Base-by-base conservation (phyloP, 1,284 basidiomycete species). In the Trametes polyzona region DNA sequence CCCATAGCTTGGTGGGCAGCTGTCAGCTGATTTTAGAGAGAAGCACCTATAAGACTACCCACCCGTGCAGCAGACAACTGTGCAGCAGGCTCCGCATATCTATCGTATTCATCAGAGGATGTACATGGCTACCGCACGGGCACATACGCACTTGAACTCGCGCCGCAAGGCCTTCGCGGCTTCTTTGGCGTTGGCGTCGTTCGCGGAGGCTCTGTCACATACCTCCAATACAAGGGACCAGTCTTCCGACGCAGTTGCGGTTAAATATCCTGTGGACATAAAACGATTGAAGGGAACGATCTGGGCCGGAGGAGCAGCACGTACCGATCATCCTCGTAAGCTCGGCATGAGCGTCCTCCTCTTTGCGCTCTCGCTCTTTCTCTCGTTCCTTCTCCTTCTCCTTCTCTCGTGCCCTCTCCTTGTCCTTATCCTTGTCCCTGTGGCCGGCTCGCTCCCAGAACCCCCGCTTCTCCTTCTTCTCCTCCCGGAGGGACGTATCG, bases 191-290 rank as follows among this genome's bases (percentile, higher is more conserved):
- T 82, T 83, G 10, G 73, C 66, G 58, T 92, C 88, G 65, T 65
- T 88, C 0, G 80, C 72, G 1, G 86, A 88, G 0, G 88, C 86
- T 44, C 86, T 78, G 51, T 93, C 90, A 63, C 89, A 91, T 17
- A 93, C 84, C 53, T 92, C 90, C 30, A 92, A 74, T 0, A 92
- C 87, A 32, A 92, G 78, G 0, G 80, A 71, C 90, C 89, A 92
- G 67, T 93, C 88, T 68, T 92, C 89, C 4, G 87, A 86, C 0
- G 85, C 80, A 0, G 87, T 89, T 0, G 88, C 88, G 4, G 88
- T 88, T 14, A 90, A 76, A 65, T 81, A 91, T 0, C 88, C 90
- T 92, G 8, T 36, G 19, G 24, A 42, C 17, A 29, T 17, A 17
- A 33, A 17, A 30, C 12, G 16, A 24, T 44, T 24, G 43, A 17